Evolutionary conservation across 306 rosid genomes (phyloP).

Genomic region (Boehmeria nivea): DNA sequence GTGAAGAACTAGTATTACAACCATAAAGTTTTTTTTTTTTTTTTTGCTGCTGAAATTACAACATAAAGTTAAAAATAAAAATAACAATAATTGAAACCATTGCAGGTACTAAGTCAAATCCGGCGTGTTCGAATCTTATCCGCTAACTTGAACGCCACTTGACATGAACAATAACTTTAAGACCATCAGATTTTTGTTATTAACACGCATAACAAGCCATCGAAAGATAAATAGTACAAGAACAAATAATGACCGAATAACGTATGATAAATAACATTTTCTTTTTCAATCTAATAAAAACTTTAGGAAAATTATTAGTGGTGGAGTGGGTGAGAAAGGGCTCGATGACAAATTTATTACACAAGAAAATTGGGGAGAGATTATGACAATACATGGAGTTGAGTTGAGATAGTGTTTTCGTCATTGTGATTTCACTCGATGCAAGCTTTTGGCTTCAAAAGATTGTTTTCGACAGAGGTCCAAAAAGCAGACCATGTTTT

Average conservation of each 20-base stretch:
- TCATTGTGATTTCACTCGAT: neutral
- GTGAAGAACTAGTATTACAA: neutral
- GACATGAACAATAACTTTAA: too few species aligned
- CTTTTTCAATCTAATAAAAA: too few species aligned
- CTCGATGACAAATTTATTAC: constrained; percentile 3
- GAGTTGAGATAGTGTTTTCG: constrained; percentile 11
- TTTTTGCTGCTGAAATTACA: too few species aligned
- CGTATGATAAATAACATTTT: too few species aligned
- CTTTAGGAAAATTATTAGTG: too few species aligned
- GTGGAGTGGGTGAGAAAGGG: too few species aligned
- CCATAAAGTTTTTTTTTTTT: too few species aligned
- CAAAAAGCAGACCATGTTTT: neutral
- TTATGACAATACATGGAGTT: constrained; percentile 6
- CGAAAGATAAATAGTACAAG: too few species aligned
- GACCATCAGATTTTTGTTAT: too few species aligned
- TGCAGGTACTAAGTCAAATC: constrained; percentile 11
- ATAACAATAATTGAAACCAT: neutral
- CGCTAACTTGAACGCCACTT: neutral
- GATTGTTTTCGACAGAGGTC: neutral
- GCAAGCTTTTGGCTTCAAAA: neutral
- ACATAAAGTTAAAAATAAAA: neutral
- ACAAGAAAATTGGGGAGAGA: neutral
- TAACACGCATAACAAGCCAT: too few species aligned
- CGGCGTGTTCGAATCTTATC: constrained; percentile 2
- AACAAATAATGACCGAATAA: too few species aligned